Evolutionary conservation across 2,329 filamentous ascomycete species (phyloP), one percentile per base, ranked within the genome.

Genomic region (Epichloe elymi): DNA sequence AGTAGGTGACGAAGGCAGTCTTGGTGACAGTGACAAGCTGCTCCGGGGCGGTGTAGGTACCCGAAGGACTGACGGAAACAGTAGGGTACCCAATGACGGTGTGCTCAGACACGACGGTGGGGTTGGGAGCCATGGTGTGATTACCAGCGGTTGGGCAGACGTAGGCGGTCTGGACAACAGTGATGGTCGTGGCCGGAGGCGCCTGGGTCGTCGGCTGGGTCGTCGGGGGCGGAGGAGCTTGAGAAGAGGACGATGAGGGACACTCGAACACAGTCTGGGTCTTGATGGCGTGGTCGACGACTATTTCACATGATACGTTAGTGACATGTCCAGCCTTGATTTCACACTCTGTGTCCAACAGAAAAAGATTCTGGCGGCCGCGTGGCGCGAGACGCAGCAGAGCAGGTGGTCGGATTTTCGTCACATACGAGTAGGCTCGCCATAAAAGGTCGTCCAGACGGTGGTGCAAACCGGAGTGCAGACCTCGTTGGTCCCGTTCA

Each of bases 1-100:
- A 26, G 6, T 26, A 26, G 23, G 73, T 73, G 60, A 86, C 80
- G 59, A 75, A 79, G 67, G 76, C 74, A 57, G 82, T 86, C 70
- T 80, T 75, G 58, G 80, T 84, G 60, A 86, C 72, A 56, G 84
- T 88, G 57, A 85, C 78, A 49, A 79, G 75, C 60, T 79, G 72
- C 65, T 79, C 78, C 48, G 82, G 82, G 76, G 80, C 79, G 57
- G 80, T 84, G 78, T 89, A 90, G 61, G 80, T 86, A 58, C 85
- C 86, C 48, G 85, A 82, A 54, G 69, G 70, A 68, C 81, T 81
- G 60, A 72, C 78, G 57, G 26, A 30, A 30, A 3, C 26, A 30
- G 26, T 30, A 30, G 7, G 26, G 26, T 30, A 30, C 8, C 81
- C 76, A 51, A 83, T 70, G 57, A 75, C 71, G 48, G 74, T 75